These are phyloP conservation scores for Elongisporangium undulatum DNA, from an alignment of 352 stramenopile genomes.

Conservation along the genomic window DNA sequence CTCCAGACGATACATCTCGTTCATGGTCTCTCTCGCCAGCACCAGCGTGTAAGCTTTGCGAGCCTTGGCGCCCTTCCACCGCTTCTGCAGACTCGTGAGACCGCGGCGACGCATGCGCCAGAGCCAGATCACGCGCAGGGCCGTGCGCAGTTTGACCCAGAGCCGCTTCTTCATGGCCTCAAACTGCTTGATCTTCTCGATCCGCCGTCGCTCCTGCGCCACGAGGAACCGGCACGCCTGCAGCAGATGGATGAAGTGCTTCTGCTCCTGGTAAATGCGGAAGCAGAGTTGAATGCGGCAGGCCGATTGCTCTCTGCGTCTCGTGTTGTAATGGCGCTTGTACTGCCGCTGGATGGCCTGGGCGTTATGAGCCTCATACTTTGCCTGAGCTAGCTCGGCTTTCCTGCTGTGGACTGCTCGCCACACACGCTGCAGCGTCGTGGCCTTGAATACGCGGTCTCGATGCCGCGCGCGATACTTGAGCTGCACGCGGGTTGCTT, in stretches of 20 bases:
- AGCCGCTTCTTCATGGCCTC: slow-evolving; percentile 13
- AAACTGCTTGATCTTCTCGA: slow-evolving; percentile 13
- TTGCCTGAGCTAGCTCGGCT: slow-evolving; percentile 1
- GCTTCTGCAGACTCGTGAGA: slow-evolving; percentile 17
- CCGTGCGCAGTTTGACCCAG: slow-evolving; percentile 13
- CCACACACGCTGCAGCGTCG: slow-evolving; percentile 37
- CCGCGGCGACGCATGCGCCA: slow-evolving; percentile 1
- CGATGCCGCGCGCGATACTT: slow-evolving; percentile 28
- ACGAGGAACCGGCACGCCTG: slow-evolving; percentile 26
- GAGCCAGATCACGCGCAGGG: slow-evolving; percentile 13
- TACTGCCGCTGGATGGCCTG: slow-evolving; percentile 31
- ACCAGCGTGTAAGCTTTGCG: slow-evolving; percentile 6
- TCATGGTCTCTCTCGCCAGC: slow-evolving; percentile 1
- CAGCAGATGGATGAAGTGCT: slow-evolving; percentile 26
- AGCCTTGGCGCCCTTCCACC: slow-evolving; percentile 20
- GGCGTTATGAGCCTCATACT: slow-evolving; percentile 20
- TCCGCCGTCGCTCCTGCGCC: slow-evolving; percentile 11
- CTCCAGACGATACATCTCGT: slow-evolving; percentile 8
- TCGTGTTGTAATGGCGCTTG: slow-evolving; percentile 12
- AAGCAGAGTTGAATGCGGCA: slow-evolving; percentile 39
- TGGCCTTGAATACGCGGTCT: slow-evolving; percentile 14
- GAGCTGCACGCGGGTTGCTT: slow-evolving; percentile 28
- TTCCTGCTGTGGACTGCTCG: slow-evolving; percentile 14
- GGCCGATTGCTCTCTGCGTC: slow-evolving; percentile 14
- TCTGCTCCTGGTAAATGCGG: slow-evolving; percentile 31